These are phyloP conservation scores for Fusarium heterosporum DNA, from an alignment of 2,329 filamentous ascomycete genomes.

Conservation along the genomic window DNA sequence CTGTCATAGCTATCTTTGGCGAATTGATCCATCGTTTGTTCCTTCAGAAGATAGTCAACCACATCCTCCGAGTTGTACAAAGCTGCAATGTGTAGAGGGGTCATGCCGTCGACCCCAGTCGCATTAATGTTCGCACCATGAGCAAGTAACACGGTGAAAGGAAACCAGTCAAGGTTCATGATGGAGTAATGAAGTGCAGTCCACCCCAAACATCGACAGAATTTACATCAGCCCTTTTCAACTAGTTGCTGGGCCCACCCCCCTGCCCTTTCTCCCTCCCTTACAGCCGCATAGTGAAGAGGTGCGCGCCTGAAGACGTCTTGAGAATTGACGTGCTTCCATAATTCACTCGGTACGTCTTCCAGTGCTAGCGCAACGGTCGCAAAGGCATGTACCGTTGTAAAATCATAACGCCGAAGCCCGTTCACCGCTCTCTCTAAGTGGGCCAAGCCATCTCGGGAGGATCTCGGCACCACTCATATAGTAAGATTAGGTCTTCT, in stretches of 20 bases:
- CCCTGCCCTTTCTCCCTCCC: too few species aligned
- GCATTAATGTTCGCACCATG: not conserved
- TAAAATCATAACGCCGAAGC: not conserved
- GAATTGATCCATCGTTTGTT: not conserved
- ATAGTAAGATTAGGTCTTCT: too few species aligned
- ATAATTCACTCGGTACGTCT: not conserved
- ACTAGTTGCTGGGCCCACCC: too few species aligned
- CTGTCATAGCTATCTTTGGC: not conserved
- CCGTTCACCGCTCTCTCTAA: too few species aligned
- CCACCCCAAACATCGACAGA: not conserved
- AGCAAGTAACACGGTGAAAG: rapidly evolving
- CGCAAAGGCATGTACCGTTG: not conserved
- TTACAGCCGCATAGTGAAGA: not conserved
- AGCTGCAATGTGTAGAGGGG: not conserved
- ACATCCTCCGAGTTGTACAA: not conserved
- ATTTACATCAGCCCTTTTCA: not conserved
- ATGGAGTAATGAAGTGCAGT: not conserved
- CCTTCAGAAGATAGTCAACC: too few species aligned
- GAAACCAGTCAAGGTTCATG: rapidly evolving
- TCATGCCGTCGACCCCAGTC: not conserved
- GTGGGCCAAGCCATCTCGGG: too few species aligned
- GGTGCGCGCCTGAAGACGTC: not conserved
- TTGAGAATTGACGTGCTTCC: rapidly evolving
- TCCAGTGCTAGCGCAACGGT: too few species aligned
- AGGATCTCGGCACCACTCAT: too few species aligned